Conservation (phyloP, 805 yeast genomes). For the Yarrowia keelungensis region DNA sequence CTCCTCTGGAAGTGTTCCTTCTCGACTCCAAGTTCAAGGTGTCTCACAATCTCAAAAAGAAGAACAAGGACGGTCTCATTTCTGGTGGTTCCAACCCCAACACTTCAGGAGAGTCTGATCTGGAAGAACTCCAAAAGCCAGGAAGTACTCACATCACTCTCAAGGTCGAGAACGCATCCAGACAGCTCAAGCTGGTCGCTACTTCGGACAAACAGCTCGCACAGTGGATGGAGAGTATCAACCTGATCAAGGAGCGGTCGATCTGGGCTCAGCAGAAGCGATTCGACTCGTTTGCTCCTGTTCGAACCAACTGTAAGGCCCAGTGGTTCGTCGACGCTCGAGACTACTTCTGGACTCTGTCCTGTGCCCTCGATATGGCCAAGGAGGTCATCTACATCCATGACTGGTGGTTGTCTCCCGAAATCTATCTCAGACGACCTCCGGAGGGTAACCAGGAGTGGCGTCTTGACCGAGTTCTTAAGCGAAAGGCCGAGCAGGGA, state of each 20-base stretch:
- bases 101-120: slow-evolving; percentile 28
- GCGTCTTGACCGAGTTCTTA: slow-evolving; percentile 86
- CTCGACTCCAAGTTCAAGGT: slow-evolving; percentile 80
- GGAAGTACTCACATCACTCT: slow-evolving; percentile 42
- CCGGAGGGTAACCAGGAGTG: slow-evolving; percentile 94
- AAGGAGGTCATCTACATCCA: slow-evolving; percentile 91
- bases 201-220: slow-evolving; percentile 81
- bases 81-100: slow-evolving; percentile 1
- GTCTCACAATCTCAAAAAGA: slow-evolving; percentile 41
- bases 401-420: slow-evolving; percentile 99
- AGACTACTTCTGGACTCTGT: slow-evolving; percentile 95
- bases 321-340: slow-evolving; percentile 98
- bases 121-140: slow-evolving; percentile 19
- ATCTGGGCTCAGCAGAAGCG: slow-evolving; percentile 78
- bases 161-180: slow-evolving; percentile 50
- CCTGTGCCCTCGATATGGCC: slow-evolving; percentile 91
- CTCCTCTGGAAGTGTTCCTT: slow-evolving; percentile 88
- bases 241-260: slow-evolving; percentile 68
- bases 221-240: slow-evolving; percentile 80
- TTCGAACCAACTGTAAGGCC: slow-evolving; percentile 81
- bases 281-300: slow-evolving; percentile 92
- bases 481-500: slow-evolving; percentile 91
- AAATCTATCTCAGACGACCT: slow-evolving; percentile 89
- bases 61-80: slow-evolving; percentile 40
- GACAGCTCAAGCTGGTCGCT: slow-evolving; percentile 60